Evolutionary conservation across 148 eudicot genomes (phyloP), one percentile per base, ranked within the genome.

Genomic region (Spergularia bocconei): DNA sequence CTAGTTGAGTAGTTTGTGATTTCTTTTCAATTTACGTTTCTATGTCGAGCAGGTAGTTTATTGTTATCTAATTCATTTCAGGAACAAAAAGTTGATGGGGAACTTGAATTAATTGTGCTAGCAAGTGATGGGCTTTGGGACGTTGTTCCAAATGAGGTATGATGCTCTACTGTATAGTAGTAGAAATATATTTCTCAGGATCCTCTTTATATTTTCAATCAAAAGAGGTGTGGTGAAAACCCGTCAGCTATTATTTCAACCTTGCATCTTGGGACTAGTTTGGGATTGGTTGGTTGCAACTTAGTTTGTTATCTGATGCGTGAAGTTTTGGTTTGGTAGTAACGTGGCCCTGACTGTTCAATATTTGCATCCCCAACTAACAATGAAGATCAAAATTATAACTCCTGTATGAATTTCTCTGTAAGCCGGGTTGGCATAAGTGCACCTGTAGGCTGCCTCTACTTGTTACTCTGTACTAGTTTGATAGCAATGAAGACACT

Each of bases 61-160:
- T 52, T 4, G 13, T 23, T 72, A 7, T 7, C 25, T 55, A 17
- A 20, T 61, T 39, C 55, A 23, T 80, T 74, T 54, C 81, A 91
- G 98, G 95, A 93, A 55, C 88, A 81, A 83, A 89, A 80, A 77
- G 77, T 93, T 58, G 84, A 88, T 70, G 85, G 84, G 77, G 88
- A 90, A 64, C 84, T 89, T 62, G 98, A 93, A 78, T 57, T 88
- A 82, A 90, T 93, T 59, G 98, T 93, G 82, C 93, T 93, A 85
- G 98, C 98, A 6, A 91, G 97, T 69, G 98, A 93, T 79, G 98
- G 98, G 23, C 91, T 93, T 3, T 93, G 98, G 98, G 98, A 93
- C 74, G 98, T 91, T 58, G 88, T 93, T 36, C 84, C 92, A 4
- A 93, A 93, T 73, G 97, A 92, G 96, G 97, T 92, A 80, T 77